These are phyloP conservation scores for Talaromyces atroroseus DNA, from an alignment of 2,329 filamentous ascomycete genomes.

Conservation along the genomic window DNA sequence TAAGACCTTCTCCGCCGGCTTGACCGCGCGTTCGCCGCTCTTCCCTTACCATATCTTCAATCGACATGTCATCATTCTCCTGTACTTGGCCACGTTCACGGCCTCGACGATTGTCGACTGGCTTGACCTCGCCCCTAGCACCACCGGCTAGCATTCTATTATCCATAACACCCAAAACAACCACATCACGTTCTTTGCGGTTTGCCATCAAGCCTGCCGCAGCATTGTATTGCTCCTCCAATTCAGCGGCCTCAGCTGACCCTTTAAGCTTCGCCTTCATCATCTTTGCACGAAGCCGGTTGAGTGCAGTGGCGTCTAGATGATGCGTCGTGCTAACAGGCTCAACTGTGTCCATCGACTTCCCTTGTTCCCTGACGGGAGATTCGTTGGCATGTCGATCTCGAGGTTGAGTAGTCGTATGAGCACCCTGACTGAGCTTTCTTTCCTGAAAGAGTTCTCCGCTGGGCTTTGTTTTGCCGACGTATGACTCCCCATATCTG, in stretches of 20 bases:
- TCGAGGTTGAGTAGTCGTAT: conserved; percentile 28
- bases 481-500: conserved; percentile 78
- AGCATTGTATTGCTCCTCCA: conserved; percentile 79
- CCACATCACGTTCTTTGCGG: conserved; percentile 58
- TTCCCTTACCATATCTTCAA: conserved; percentile 95
- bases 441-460: conserved; percentile 81
- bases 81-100: conserved; percentile 77
- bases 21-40: conserved; percentile 79
- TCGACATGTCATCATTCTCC: conserved; percentile 90
- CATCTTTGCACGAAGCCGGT: conserved; percentile 85
- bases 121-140: conserved; percentile 65
- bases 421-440: conserved; percentile 54
- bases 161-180: conserved; percentile 82
- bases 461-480: conserved; percentile 77
- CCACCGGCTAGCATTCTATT: conserved; percentile 77
- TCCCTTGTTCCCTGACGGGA: conserved; percentile 47
- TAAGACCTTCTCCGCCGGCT: conserved; percentile 70
- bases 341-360: conserved; percentile 52
- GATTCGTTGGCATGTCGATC: conserved; percentile 31
- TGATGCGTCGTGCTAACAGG: conserved; percentile 45
- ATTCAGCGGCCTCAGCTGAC: conserved; percentile 64
- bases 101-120: conserved; percentile 73
- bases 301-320: conserved; percentile 73
- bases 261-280: conserved; percentile 90
- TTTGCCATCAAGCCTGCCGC: conserved; percentile 61